Base-by-base conservation (phyloP, 768 basidiomycete genomes). In the Nevesoporus exiguus region DNA sequence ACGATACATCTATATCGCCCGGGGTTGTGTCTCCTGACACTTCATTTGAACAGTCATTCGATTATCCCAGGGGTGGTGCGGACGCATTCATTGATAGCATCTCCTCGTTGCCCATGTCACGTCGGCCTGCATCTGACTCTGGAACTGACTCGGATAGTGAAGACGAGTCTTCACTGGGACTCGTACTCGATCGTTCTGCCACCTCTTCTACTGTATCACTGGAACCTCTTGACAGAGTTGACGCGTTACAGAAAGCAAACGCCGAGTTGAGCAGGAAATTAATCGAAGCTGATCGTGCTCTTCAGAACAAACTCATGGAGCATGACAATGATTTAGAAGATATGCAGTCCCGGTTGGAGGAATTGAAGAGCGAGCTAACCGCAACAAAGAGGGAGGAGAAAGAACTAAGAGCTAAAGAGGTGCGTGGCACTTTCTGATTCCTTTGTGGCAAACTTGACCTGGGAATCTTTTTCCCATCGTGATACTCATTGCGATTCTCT, bases 301-400 rank as follows among this genome's bases (percentile, higher is more conserved):
- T 90, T 44, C 82, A 86, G 63, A 77, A 77, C 39, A 84, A 84
- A 59, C 75, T 93, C 14, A 69, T 71, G 11, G 88, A 93, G 48
- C 90, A 93, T 60, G 93, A 96, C 68, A 67, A 75, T n/a, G 87
- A 93, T 62, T 70, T 95, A 27, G 88, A 90, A 60, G 89, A 93
- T 54, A 80, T 90, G 71, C 86, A 95, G 63, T 72, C 71, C 4
- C 77, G 81, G 29, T 66, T 96, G 53, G 94, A 97, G 53, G 92
- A 97, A 66, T 69, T 87, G 55, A 75, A 80, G 58, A 80, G 76
- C 13, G 95, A 97, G 69, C 75, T 97, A 8, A 84, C 77, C 14
- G 79, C 86, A 7, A 86, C 88, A 5, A 90, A 91, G 69, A 80
- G 90, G 37, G 93, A 98, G 63, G 94, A 98, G 71, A 97, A 98